phyloP scores from a whole-genome alignment of 1,139 yeast species.

The Candida tropicalis region DNA sequence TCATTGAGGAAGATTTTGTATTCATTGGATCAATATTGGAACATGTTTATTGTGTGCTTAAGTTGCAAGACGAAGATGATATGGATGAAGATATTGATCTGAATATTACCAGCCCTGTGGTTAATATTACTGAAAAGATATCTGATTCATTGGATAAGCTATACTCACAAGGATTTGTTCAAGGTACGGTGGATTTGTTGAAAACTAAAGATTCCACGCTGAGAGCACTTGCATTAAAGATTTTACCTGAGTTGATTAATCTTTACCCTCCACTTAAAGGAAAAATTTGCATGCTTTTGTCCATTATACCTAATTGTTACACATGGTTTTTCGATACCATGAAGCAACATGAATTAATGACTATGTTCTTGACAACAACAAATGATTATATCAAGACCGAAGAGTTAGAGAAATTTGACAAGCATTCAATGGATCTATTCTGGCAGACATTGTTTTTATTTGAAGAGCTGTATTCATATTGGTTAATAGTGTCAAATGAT shows the following conservation, averaged over 20 bases:
- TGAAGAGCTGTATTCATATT: slow-evolving; percentile 44
- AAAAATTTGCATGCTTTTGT: slow-evolving; percentile 38
- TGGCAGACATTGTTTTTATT: slow-evolving; percentile 40
- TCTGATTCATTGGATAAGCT: slow-evolving; percentile 10
- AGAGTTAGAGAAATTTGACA: slow-evolving; percentile 16
- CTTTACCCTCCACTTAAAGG: slow-evolving; percentile 34
- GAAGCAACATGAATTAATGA: slow-evolving; percentile 21
- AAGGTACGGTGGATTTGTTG: slow-evolving; percentile 24
- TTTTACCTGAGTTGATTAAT: slow-evolving; percentile 32
- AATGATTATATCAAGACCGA: slow-evolving; percentile 26
- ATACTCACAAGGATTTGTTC: slow-evolving; percentile 29
- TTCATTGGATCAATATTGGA: slow-evolving; percentile 27
- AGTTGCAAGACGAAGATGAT: slow-evolving; percentile 13
- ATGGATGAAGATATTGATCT: slow-evolving; percentile 9
- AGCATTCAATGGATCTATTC: slow-evolving; percentile 21
- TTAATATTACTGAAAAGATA: slow-evolving; percentile 3
- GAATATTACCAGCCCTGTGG: neutral
- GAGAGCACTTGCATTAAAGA: slow-evolving; percentile 20
- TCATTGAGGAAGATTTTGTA: slow-evolving; percentile 22
- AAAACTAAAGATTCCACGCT: slow-evolving; percentile 13
- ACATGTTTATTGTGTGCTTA: slow-evolving; percentile 23
- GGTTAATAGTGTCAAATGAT: slow-evolving; percentile 71
- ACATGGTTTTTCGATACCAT: slow-evolving; percentile 30
- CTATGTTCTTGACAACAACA: slow-evolving; percentile 14
- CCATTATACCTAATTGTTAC: slow-evolving; percentile 38